Percentiles rank a stretch among this genome's conserved stretches.
These are phyloP conservation scores for Mucor plumbeus DNA, from an alignment of 371 early-diverging fungal genomes.

Conservation along the genomic window DNA sequence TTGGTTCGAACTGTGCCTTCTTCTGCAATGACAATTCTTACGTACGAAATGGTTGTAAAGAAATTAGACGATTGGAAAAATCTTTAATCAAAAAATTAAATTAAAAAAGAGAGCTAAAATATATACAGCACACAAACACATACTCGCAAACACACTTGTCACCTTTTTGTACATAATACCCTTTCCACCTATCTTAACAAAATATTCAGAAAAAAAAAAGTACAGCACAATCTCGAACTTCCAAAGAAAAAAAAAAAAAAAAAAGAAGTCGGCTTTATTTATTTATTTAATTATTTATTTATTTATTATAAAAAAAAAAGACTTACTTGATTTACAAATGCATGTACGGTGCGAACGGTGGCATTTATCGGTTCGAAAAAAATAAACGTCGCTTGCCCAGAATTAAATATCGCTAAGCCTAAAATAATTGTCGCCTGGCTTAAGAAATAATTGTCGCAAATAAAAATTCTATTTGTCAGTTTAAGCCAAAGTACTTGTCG, in stretches of 20 bases:
- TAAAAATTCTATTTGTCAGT: too few relatives aligned
- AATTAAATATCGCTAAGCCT: too few relatives aligned
- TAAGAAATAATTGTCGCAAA: too few relatives aligned
- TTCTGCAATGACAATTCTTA: constrained; percentile 85
- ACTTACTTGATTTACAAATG: too few relatives aligned
- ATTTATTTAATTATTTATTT: too few relatives aligned
- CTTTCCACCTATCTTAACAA: neutral
- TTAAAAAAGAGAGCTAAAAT: neutral
- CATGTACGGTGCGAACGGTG: too few relatives aligned
- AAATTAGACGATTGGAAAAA: constrained; percentile 39
- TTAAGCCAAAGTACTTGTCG: too few relatives aligned
- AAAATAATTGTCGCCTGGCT: too few relatives aligned
- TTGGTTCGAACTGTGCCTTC: constrained; percentile 90
- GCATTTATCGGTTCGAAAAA: too few relatives aligned
- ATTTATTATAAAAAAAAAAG: too few relatives aligned
- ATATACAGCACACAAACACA: neutral
- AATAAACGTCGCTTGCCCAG: too few relatives aligned
- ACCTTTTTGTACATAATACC: neutral
- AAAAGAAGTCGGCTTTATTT: too few relatives aligned
- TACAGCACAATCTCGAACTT: neutral
- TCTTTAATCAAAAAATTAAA: neutral
- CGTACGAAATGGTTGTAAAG: constrained; percentile 73
- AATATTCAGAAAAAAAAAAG: neutral
- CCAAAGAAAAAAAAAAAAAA: neutral
- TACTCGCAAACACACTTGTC: neutral